phyloP scores from a whole-genome alignment of 306 rosid species.

The Luffa acutangula region DNA sequence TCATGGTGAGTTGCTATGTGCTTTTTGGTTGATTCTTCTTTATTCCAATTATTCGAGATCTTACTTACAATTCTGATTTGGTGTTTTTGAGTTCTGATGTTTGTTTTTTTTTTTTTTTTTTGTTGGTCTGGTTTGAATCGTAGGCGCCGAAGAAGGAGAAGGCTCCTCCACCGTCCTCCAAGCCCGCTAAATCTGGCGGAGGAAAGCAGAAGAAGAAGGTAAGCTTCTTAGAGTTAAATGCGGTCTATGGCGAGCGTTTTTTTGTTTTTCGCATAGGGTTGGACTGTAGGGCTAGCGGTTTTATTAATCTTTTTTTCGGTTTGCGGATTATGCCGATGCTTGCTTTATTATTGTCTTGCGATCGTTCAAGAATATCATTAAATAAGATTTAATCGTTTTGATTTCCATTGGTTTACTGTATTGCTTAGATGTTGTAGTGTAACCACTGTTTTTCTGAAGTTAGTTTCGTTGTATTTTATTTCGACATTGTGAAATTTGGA shows the following conservation, averaged over 20 bases:
- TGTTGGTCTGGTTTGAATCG: background rate
- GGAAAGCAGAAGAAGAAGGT: conserved; percentile 43
- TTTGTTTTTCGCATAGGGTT: too few relatives aligned
- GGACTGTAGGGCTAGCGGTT: background rate
- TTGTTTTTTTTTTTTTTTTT: background rate
- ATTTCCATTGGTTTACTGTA: background rate
- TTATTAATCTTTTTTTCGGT: background rate
- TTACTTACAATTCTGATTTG: background rate
- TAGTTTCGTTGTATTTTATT: background rate
- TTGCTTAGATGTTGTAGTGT: background rate
- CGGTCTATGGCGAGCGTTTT: background rate
- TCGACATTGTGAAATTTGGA: background rate
- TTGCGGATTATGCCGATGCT: background rate
- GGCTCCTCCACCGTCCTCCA: conserved; percentile 34
- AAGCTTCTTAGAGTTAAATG: background rate
- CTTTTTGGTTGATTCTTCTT: background rate
- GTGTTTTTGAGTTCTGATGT: background rate
- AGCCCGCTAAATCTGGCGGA: conserved; percentile 34
- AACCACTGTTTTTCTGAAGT: background rate
- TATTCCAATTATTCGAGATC: background rate
- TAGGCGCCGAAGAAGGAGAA: conserved; percentile 46
- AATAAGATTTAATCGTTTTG: background rate
- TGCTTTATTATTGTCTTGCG: background rate
- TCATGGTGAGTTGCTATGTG: background rate
- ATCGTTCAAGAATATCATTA: background rate